phyloP scores from a whole-genome alignment of 495 filamentous ascomycete genomes.

The Penicillium pulvis region DNA sequence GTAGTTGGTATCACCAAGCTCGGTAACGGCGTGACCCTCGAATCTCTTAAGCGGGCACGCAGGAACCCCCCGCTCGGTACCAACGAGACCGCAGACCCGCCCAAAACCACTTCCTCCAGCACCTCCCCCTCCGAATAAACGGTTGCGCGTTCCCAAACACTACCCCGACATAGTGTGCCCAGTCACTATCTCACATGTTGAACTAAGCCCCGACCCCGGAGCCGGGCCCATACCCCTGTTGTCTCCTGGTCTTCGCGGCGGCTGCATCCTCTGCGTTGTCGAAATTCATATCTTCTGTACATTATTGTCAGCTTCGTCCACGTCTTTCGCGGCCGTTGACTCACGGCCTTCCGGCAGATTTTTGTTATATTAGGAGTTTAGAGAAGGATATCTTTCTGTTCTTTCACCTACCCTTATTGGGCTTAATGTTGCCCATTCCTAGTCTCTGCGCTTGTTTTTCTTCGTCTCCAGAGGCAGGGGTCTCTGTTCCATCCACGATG shows the following conservation, averaged over 20 bases:
- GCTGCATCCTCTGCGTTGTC: constrained; percentile 38
- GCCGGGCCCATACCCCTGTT: constrained; percentile 63
- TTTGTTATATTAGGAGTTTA: constrained; percentile 36
- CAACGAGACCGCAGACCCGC: constrained; percentile 33
- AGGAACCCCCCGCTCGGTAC: constrained; percentile 59
- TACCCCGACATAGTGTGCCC: constrained; percentile 16
- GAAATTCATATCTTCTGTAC: constrained; percentile 44
- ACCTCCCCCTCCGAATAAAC: constrained; percentile 44
- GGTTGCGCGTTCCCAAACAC: not conserved
- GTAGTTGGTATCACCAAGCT: constrained; percentile 94
- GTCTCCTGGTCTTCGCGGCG: constrained; percentile 49
- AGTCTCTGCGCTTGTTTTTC: constrained; percentile 33
- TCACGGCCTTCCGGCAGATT: constrained; percentile 18
- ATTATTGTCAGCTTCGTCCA: constrained; percentile 46
- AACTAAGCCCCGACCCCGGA: constrained; percentile 57
- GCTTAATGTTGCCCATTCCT: constrained; percentile 26
- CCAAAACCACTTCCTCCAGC: constrained; percentile 42
- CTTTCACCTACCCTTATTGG: constrained; percentile 39
- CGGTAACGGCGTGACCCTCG: constrained; percentile 74
- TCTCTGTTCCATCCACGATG: constrained; percentile 11
- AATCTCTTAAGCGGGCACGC: constrained; percentile 75
- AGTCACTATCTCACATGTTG: constrained; percentile 17
- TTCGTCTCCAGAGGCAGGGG: constrained; percentile 24
- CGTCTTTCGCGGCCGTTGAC: constrained; percentile 22
- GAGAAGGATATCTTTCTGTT: constrained; percentile 29